A percentile compares a stretch with the other conserved stretches of the same genome.
phyloP scores from a whole-genome alignment of 2,329 filamentous ascomycete genomes.

The Drechslerella stenobrocha region DNA sequence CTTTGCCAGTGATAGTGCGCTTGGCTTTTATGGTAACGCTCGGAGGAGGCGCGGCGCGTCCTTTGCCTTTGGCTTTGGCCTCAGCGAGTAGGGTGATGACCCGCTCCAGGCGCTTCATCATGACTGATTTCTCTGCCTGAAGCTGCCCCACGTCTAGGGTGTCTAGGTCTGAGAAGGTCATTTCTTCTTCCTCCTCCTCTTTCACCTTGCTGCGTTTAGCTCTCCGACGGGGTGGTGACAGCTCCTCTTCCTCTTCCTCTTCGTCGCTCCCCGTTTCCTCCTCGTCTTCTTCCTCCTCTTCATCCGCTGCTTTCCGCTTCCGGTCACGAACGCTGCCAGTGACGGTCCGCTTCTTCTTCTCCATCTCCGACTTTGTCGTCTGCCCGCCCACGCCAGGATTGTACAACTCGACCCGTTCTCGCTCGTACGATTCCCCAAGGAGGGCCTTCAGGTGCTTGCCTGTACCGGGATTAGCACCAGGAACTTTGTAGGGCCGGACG shows the following conservation, averaged over 20 bases:
- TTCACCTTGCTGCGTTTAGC: constrained; percentile 22
- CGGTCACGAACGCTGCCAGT: constrained; percentile 14
- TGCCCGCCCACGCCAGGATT: constrained; percentile 19
- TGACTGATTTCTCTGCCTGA: constrained; percentile 24
- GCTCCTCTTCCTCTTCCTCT: constrained; percentile 23
- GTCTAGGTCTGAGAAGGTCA: constrained; percentile 38
- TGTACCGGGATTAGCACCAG: background rate
- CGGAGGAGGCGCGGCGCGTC: background rate
- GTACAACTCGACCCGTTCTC: constrained; percentile 47
- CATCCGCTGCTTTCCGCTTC: constrained; percentile 20
- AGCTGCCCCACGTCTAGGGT: constrained; percentile 32
- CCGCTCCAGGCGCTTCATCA: constrained; percentile 26
- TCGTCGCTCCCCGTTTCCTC: constrained; percentile 15
- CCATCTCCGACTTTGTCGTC: constrained; percentile 1
- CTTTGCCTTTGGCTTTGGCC: constrained; percentile 27
- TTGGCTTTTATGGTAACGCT: constrained; percentile 9
- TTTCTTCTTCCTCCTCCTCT: constrained; percentile 44
- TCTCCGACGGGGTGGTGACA: constrained; percentile 17
- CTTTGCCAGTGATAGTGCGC: constrained; percentile 33
- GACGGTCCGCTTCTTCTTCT: constrained; percentile 23
- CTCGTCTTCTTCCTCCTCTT: constrained; percentile 39
- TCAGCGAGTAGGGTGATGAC: constrained; percentile 23
- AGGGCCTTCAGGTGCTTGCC: constrained; percentile 50
- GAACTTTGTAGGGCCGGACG: background rate
- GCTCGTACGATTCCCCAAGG: constrained; percentile 50